phyloP scores from a whole-genome alignment of 2,329 filamentous ascomycete species.

The Didymella pinodella region DNA sequence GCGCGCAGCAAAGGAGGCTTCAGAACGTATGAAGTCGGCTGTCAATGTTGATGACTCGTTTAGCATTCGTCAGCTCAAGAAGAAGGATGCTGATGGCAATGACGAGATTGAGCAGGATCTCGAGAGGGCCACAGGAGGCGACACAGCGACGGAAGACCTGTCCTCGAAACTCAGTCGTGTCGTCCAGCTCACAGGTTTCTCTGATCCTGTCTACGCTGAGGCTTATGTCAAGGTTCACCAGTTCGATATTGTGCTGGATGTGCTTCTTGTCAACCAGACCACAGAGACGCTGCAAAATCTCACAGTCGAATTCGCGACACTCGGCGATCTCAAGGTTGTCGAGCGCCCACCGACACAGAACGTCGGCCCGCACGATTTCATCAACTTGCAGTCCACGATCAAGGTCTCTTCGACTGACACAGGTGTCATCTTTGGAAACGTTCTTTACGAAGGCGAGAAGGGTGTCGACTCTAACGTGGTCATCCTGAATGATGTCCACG shows the following conservation, averaged over 20 bases:
- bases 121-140: constrained; percentile 92
- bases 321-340: constrained; percentile 97
- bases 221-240: constrained; percentile 97
- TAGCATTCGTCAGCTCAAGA: constrained; percentile 88
- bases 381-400: constrained; percentile 98
- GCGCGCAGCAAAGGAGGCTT: constrained; percentile 90
- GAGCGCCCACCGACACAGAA: constrained; percentile 97
- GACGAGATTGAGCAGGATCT: constrained; percentile 91
- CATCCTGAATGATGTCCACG: constrained; percentile 96
- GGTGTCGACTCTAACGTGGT: constrained; percentile 81
- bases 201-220: constrained; percentile 97
- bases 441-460: constrained; percentile 88
- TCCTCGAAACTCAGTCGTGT: constrained; percentile 94
- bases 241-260: constrained; percentile 97
- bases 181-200: constrained; percentile 97
- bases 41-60: constrained; percentile 97
- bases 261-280: constrained; percentile 96
- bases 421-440: constrained; percentile 97
- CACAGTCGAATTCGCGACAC: constrained; percentile 96
- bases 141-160: constrained; percentile 82
- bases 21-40: constrained; percentile 90
- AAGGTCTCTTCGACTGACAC: constrained; percentile 98
- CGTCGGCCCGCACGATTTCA: constrained; percentile 91
- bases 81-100: constrained; percentile 79
- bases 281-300: constrained; percentile 96